Base-by-base conservation (phyloP, 2,329 filamentous ascomycete species). In the Paraphoma sp. region DNA sequence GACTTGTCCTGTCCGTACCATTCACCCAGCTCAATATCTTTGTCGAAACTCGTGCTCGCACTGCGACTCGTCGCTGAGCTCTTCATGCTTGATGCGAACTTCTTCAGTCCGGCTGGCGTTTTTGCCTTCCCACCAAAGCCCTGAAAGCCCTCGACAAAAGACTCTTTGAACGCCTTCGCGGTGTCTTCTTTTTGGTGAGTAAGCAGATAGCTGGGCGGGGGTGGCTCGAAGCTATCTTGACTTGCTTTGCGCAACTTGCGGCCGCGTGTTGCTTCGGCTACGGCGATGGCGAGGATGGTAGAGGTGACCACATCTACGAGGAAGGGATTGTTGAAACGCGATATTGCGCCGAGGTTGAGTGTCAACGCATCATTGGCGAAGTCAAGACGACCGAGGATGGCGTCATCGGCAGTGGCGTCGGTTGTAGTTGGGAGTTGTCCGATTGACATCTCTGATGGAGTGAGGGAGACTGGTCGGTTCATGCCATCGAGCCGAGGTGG, bases 281-380 rank as follows among this genome's bases (percentile, higher is more conserved):
- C 74, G 0, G 79, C 80, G 41, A 81, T 78, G 14, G 79, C 77
- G 30, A 82, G 65, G 10, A 83, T 65, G 0, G 80, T 74, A 3
- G 71, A 72, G 5, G 80, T 70, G 1, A 75, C 74, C 1, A 80
- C 80, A 57, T 83, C 81, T 48, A 81, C 70, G 43, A 82, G 71
- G 64, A 80, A 81, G 4, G 76, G 71, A 51, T 78, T 79, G n/a
- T 77, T 76, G 53, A 82, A 72, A 16, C 71, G 75, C 11, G 76
- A 67, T 2, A 83, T 60, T 1, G 77, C 78, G 1, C 77, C 78
- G 6, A 79, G 67, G 53, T 83, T 81, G n/a, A 83, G 65, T 2
- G 75, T 75, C 14, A 81, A 73, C 2, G 76, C 74, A 42, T 77
- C 76, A 14, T 74, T 73, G 18, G 63, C 64, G 52, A 82, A 79